Evolutionary conservation across 2,329 filamentous ascomycete species (phyloP), one percentile per base, ranked within the genome.

Genomic region (Cladosporium cucumerinum): DNA sequence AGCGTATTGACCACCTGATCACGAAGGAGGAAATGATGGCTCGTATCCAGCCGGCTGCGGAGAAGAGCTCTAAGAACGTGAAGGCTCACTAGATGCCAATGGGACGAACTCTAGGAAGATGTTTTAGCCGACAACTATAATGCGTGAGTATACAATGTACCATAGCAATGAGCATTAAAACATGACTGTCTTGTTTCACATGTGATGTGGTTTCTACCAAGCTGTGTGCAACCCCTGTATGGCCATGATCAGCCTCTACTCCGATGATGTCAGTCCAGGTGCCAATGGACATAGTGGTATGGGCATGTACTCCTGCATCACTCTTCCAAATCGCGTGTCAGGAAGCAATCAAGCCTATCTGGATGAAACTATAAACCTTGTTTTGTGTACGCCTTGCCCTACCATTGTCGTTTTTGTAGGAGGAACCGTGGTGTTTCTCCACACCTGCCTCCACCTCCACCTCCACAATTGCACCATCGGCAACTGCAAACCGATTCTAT

Each of bases 21-120:
- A 99, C 96, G 63, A 98, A 98, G 85, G 95, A 99, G 81, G 95
- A 99, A 84, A 99, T 99, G 95, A 99, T 99, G 95, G 95, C 95
- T 48, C 86, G 93, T 66, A 98, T 99, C 73, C 89, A 95, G 78
- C 92, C 92, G 6, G 83, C 72, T 30, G 80, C 77, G 69, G 74
- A 76, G n/a, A 78, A 79, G 64, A 79, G 79, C 73, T 73, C 78
- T 75, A 74, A 66, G 62, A 62, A 54, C 51, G 63, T 65, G 2
- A 61, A 60, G 57, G 63, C 63, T 34, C 57, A 65, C 43, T 65
- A 52, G 46, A 36, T 36, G 55, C 14, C 55, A 3, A 26, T 5
- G 16, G 23, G 16, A n/a, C 3, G 28, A 12, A 12, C 28, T 51
- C 28, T 36, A 18, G 28, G 26, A 51, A 18, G n/a, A 23, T 46